A percentile compares a stretch with the other conserved stretches of the same genome.
Evolutionary conservation across 2,329 filamentous ascomycete species (phyloP).

Genomic region (Dothistroma pini): DNA sequence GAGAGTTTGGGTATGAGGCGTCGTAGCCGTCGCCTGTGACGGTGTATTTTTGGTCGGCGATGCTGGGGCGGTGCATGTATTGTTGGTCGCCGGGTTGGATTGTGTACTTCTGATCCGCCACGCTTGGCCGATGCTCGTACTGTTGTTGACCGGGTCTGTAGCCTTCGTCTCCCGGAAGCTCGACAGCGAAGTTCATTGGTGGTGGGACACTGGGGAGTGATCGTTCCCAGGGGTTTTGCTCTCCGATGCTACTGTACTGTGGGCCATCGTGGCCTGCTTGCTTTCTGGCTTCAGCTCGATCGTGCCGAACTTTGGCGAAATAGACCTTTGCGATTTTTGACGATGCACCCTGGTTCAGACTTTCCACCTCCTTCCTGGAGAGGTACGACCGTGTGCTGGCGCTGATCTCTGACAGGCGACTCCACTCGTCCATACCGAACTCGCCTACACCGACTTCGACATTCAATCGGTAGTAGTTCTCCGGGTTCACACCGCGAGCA

Average conservation of each 20-base stretch:
- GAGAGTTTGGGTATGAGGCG: slow-evolving; percentile 2
- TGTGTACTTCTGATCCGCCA: slow-evolving; percentile 64
- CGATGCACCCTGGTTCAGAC: slow-evolving; percentile 71
- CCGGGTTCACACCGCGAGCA: slow-evolving; percentile 69
- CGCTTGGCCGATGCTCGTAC: slow-evolving; percentile 53
- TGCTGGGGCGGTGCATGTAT: slow-evolving; percentile 53
- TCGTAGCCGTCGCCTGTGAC: slow-evolving; percentile 18
- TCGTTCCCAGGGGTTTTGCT: slow-evolving; percentile 32
- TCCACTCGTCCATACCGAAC: slow-evolving; percentile 99
- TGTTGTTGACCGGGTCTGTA: slow-evolving; percentile 48
- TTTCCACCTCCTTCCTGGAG: slow-evolving; percentile 66
- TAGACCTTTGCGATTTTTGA: slow-evolving; percentile 80
- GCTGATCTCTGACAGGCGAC: slow-evolving; percentile 88
- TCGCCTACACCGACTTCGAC: slow-evolving; percentile 95
- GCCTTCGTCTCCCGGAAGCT: slow-evolving; percentile 30
- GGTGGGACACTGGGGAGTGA: slow-evolving; percentile 34
- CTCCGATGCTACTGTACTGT: slow-evolving; percentile 22
- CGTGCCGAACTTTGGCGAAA: slow-evolving; percentile 67
- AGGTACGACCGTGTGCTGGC: slow-evolving; percentile 86
- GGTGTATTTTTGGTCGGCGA: slow-evolving; percentile 62
- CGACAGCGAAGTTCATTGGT: slow-evolving; percentile 42
- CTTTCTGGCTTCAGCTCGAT: slow-evolving; percentile 44
- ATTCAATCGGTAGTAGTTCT: slow-evolving; percentile 95
- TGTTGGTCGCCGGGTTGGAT: slow-evolving; percentile 53
- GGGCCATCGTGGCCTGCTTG: slow-evolving; percentile 28